phyloP scores from a whole-genome alignment of 2,329 filamentous ascomycete species.

The Ceratocystis cacaofunesta region DNA sequence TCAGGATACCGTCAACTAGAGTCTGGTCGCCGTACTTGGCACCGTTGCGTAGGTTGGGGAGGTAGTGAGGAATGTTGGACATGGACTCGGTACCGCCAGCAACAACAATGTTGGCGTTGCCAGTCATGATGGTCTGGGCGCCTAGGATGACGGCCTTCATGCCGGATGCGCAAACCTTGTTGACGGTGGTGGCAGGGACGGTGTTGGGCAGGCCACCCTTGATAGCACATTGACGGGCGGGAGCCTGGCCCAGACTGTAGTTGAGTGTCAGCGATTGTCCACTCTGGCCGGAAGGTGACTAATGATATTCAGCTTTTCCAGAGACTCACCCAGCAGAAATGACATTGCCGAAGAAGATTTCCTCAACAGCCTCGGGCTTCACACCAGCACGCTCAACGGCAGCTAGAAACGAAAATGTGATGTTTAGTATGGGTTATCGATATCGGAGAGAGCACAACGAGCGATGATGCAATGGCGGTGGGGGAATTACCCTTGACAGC shows the following conservation, averaged over 20 bases:
- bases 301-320: not conserved
- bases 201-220: slow-evolving; percentile 68
- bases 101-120: slow-evolving; percentile 82
- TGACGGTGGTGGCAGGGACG: slow-evolving; percentile 80
- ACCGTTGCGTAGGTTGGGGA: slow-evolving; percentile 70
- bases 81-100: slow-evolving; percentile 95
- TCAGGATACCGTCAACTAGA: slow-evolving; percentile 79
- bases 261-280: slow-evolving; percentile 12
- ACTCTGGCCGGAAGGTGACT: slow-evolving; percentile 16
- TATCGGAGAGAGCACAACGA: not conserved
- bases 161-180: slow-evolving; percentile 96
- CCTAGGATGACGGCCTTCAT: slow-evolving; percentile 90
- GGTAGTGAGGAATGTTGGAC: slow-evolving; percentile 95
- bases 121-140: slow-evolving; percentile 93
- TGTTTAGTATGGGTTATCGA: slow-evolving; percentile 15
- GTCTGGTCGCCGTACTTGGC: slow-evolving; percentile 88
- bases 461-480: not conserved
- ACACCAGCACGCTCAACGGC: slow-evolving; percentile 77
- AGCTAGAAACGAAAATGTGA: slow-evolving; percentile 28
- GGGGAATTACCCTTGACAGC: slow-evolving; percentile 65
- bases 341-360: slow-evolving; percentile 97
- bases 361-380: slow-evolving; percentile 79
- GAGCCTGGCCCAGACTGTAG: slow-evolving; percentile 78
- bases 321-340: slow-evolving; percentile 71
- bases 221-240: slow-evolving; percentile 85